Evolutionary conservation across 345 rosid species (phyloP).

Genomic region (Hypericum androsaemum): DNA sequence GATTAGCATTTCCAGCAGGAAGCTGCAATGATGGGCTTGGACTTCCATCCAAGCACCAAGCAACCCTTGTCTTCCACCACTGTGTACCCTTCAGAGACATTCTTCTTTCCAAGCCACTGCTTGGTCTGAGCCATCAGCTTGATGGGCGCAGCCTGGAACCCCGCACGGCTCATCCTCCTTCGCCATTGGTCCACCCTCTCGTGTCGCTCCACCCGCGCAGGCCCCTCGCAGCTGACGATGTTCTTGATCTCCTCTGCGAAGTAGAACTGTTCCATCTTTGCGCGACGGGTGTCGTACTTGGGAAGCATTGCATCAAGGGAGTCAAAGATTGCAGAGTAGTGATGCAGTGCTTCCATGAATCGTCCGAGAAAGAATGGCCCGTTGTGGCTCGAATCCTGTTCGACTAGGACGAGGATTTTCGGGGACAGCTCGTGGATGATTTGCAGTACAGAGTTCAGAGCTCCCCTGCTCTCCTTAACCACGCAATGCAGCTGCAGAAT

Average conservation of each 20-base stretch:
- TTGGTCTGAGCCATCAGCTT: constrained; percentile 43
- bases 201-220: constrained; percentile 42
- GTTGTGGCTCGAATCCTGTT: constrained; percentile 61
- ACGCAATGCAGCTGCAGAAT: constrained; percentile 57
- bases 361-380: constrained; percentile 59
- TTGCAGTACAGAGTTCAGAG: constrained; percentile 41
- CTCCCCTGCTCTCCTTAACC: constrained; percentile 60
- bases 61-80: constrained; percentile 56
- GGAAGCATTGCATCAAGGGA: constrained; percentile 45
- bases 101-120: constrained; percentile 41
- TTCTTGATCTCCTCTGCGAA: constrained; percentile 58
- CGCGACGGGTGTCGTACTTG: constrained; percentile 51
- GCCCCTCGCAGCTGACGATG: constrained; percentile 59
- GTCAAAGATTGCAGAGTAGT: constrained; percentile 51
- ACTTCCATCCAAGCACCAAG: constrained; percentile 59
- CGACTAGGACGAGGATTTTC: constrained; percentile 37
- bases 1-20: constrained; percentile 64
- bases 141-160: constrained; percentile 46
- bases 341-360: constrained; percentile 60
- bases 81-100: constrained; percentile 38
- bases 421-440: constrained; percentile 43
- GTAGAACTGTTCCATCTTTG: constrained; percentile 58
- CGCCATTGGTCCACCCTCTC: constrained; percentile 61
- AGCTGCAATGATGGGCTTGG: constrained; percentile 49
- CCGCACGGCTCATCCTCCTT: constrained; percentile 63